Evolutionary conservation across 1,284 basidiomycete species (phyloP).

Genomic region (Puccinia polysora): DNA sequence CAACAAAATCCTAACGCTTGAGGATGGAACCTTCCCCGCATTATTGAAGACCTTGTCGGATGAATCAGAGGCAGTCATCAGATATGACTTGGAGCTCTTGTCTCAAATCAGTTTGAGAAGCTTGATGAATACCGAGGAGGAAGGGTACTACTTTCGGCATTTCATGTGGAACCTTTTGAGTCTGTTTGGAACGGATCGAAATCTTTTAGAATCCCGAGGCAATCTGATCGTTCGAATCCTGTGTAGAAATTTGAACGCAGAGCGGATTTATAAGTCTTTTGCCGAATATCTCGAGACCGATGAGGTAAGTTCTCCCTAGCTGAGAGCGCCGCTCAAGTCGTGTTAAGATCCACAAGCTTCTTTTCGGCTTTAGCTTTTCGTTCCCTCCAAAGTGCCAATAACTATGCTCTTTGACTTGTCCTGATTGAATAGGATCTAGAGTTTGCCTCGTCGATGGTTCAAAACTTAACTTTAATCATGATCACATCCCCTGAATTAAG

Average conservation of each 20-base stretch:
- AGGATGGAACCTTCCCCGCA: slow-evolving; percentile 93
- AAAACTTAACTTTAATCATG: slow-evolving; percentile 93
- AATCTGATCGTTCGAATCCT: slow-evolving; percentile 94
- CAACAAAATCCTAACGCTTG: slow-evolving; percentile 90
- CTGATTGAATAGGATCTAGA: slow-evolving; percentile 69
- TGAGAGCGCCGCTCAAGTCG: background rate
- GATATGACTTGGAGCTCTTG: slow-evolving; percentile 87
- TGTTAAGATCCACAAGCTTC: no score
- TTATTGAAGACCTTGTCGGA: slow-evolving; percentile 93
- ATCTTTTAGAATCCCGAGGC: slow-evolving; percentile 82
- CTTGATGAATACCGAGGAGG: slow-evolving; percentile 69
- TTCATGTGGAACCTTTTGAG: slow-evolving; percentile 94
- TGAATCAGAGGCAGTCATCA: slow-evolving; percentile 94
- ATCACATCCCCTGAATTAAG: slow-evolving; percentile 92
- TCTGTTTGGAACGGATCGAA: slow-evolving; percentile 88
- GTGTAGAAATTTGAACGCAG: slow-evolving; percentile 88
- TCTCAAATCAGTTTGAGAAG: slow-evolving; percentile 68
- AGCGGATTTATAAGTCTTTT: slow-evolving; percentile 89
- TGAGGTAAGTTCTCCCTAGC: slow-evolving; percentile 64
- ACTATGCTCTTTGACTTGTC: background rate
- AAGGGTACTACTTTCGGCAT: slow-evolving; percentile 87
- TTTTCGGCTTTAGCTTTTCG: slow-evolving; percentile 2
- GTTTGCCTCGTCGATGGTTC: slow-evolving; percentile 93
- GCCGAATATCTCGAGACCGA: slow-evolving; percentile 97
- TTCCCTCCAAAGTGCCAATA: background rate